Percentiles rank a stretch among this genome's conserved stretches.
Conservation (phyloP, 2,329 filamentous ascomycete genomes). For the Penicillium sp. region DNA sequence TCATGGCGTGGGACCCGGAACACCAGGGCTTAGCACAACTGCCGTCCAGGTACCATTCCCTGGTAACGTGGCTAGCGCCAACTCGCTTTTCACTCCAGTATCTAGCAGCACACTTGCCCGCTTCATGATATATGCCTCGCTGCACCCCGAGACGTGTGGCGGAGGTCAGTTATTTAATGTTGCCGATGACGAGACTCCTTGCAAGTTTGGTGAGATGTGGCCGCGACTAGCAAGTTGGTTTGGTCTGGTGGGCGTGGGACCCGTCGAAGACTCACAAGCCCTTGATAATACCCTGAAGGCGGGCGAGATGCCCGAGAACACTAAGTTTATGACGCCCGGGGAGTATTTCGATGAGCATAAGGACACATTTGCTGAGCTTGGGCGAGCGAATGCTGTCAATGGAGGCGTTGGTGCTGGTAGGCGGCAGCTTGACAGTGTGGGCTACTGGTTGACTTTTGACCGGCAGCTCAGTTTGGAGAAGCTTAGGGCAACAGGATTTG, state of each 20-base stretch:
- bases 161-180: conserved; percentile 29
- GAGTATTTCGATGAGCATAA: conserved; percentile 30
- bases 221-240: conserved; percentile 31
- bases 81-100: conserved; percentile 27
- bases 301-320: conserved; percentile 11
- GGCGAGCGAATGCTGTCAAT: conserved; percentile 22
- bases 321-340: conserved; percentile 7
- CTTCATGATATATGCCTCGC: conserved; percentile 30
- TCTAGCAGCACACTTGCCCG: conserved; percentile 28
- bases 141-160: conserved; percentile 25
- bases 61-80: conserved; percentile 21
- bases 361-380: conserved; percentile 30
- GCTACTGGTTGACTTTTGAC: conserved; percentile 52
- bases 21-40: not conserved
- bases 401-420: conserved; percentile 41
- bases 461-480: conserved; percentile 48
- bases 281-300: conserved; percentile 2
- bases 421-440: conserved; percentile 46
- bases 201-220: conserved; percentile 30
- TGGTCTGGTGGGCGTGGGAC: conserved; percentile 27
- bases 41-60: conserved; percentile 26
- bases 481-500: conserved; percentile 43
- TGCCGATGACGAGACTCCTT: conserved; percentile 23
- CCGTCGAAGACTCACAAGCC: conserved; percentile 3
- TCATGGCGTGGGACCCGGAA: conserved; percentile 15